A percentile compares a stretch with the other conserved stretches of the same genome.
phyloP scores from a whole-genome alignment of 2,329 filamentous ascomycete genomes.

The Zopfia rhizophila region DNA sequence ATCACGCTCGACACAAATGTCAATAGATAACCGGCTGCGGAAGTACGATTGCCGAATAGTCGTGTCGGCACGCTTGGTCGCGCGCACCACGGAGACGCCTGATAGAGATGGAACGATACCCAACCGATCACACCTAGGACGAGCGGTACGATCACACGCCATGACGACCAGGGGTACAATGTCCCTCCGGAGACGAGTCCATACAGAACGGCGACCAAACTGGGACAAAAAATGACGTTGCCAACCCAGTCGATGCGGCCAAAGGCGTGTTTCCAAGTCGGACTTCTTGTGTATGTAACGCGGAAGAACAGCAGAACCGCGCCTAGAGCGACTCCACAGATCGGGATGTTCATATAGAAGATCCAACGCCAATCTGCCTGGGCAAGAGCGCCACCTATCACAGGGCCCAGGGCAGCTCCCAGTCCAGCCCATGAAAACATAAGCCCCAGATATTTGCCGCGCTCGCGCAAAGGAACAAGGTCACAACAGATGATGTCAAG shows the following conservation, averaged over 20 bases:
- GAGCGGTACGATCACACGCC: constrained; percentile 54
- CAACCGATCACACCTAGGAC: constrained; percentile 55
- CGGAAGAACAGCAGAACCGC: constrained; percentile 43
- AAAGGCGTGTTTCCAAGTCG: constrained; percentile 2
- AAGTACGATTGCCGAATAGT: constrained; percentile 27
- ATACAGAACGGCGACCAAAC: constrained; percentile 50
- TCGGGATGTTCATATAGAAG: constrained; percentile 51
- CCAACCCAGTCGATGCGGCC: constrained; percentile 53
- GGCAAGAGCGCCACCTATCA: constrained; percentile 27
- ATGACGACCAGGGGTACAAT: constrained; percentile 53
- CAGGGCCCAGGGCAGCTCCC: constrained; percentile 24
- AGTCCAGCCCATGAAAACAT: constrained; percentile 17
- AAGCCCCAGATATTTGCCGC: constrained; percentile 49
- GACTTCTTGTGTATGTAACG: constrained; percentile 44
- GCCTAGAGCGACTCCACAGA: constrained; percentile 26
- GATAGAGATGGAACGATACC: constrained; percentile 47
- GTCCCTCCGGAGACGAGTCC: constrained; percentile 56
- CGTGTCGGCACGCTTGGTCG: constrained; percentile 19
- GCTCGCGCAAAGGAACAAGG: constrained; percentile 57
- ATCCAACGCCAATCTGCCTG: constrained; percentile 55
- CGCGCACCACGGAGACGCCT: constrained; percentile 33
- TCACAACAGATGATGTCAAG: constrained; percentile 60
- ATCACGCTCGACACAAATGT: constrained; percentile 16
- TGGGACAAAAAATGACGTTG: constrained; percentile 52
- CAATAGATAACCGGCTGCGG: constrained; percentile 10